Evolutionary conservation across 805 yeast species (phyloP).

Genomic region (Groenewaldozyma salmanticensis): DNA sequence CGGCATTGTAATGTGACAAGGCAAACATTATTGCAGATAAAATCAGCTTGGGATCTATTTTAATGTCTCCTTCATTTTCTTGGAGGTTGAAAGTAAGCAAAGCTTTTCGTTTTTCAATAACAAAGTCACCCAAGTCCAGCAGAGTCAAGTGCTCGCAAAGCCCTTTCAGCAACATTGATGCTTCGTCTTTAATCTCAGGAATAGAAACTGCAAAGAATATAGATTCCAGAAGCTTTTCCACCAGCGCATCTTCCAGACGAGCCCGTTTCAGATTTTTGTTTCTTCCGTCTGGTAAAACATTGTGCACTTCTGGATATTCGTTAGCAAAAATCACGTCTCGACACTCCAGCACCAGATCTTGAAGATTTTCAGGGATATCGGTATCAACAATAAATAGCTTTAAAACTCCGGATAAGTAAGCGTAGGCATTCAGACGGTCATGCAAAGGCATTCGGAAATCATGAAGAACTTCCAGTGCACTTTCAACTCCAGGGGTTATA

Average conservation of each 20-base stretch:
- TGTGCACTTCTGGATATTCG: slow-evolving; percentile 31
- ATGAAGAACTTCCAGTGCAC: slow-evolving; percentile 68
- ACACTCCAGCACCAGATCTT: slow-evolving; percentile 12
- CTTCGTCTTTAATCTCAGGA: slow-evolving; percentile 61
- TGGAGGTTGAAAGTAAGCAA: slow-evolving; percentile 61
- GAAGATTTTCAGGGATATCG: slow-evolving; percentile 37
- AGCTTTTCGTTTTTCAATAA: slow-evolving; percentile 56
- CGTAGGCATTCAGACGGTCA: slow-evolving; percentile 70
- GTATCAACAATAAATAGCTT: slow-evolving; percentile 55
- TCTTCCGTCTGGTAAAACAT: slow-evolving; percentile 14
- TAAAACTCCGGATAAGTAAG: slow-evolving; percentile 55
- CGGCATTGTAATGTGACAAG: slow-evolving; percentile 61
- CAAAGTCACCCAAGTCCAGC: slow-evolving; percentile 63
- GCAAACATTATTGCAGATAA: slow-evolving; percentile 72
- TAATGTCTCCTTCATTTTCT: slow-evolving; percentile 69
- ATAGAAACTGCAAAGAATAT: slow-evolving; percentile 69
- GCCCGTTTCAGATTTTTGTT: slow-evolving; percentile 17
- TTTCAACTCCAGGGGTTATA: slow-evolving; percentile 70
- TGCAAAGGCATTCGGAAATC: slow-evolving; percentile 49
- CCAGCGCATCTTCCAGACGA: slow-evolving; percentile 46
- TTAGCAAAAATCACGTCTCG: slow-evolving; percentile 27
- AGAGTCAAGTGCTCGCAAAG: slow-evolving; percentile 72
- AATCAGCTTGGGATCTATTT: slow-evolving; percentile 58
- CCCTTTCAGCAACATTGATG: slow-evolving; percentile 49
- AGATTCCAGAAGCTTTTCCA: slow-evolving; percentile 55